phyloP scores from a whole-genome alignment of 164 flowering plant genomes.

The Magnolia changhungtana region DNA sequence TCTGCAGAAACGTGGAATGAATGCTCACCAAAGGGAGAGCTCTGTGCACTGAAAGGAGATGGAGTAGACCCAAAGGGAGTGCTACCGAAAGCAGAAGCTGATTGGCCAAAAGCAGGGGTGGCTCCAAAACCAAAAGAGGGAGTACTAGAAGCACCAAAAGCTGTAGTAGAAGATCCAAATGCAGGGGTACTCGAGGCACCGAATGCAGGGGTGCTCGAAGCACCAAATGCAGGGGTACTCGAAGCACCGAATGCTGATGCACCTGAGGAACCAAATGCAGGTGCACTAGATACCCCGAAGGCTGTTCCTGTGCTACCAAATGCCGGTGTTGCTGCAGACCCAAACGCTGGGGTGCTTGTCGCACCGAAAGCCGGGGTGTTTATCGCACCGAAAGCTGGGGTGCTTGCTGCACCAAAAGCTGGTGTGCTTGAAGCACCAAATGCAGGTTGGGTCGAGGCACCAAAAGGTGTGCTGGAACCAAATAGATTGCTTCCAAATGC shows the following conservation, averaged over 20 bases:
- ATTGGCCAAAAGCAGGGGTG: constrained; percentile 68
- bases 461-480: constrained; percentile 72
- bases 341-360: constrained; percentile 49
- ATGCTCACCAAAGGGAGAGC: constrained; percentile 57
- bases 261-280: constrained; percentile 39
- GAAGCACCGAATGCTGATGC: constrained; percentile 18
- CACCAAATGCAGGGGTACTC: constrained; percentile 21
- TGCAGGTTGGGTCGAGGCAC: constrained; percentile 60
- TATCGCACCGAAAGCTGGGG: constrained; percentile 55
- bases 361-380: constrained; percentile 62
- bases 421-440: constrained; percentile 60
- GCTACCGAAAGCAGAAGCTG: constrained; percentile 70
- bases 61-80: constrained; percentile 54
- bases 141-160: constrained; percentile 40
- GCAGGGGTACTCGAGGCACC: constrained; percentile 32
- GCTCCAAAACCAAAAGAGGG: constrained; percentile 53
- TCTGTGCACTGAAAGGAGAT: constrained; percentile 68
- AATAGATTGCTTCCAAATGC: constrained; percentile 72
- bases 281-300: constrained; percentile 52
- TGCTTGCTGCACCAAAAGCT: constrained; percentile 57
- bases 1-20: not conserved
- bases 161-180: constrained; percentile 48
- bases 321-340: constrained; percentile 50
- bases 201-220: constrained; percentile 19
- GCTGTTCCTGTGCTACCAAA: constrained; percentile 58